Conservation (phyloP, 2,329 filamentous ascomycete genomes). For the Cytospora chrysosperma region DNA sequence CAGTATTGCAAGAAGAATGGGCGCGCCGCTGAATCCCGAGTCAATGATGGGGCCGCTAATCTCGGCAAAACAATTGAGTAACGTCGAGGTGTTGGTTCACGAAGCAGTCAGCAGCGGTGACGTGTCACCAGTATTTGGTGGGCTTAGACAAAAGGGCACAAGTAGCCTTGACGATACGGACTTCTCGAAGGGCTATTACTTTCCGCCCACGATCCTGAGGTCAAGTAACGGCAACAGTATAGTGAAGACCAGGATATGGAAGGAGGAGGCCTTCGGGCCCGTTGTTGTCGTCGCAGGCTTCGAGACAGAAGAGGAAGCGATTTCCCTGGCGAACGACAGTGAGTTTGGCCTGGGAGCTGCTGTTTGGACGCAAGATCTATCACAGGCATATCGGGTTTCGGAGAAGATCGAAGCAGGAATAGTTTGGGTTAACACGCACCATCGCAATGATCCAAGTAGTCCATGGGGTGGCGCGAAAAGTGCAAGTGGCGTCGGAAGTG, state of each 20-base stretch:
- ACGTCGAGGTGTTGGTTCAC: constrained; percentile 65
- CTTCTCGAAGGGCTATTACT: constrained; percentile 67
- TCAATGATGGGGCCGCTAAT: constrained; percentile 66
- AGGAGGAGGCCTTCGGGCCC: constrained; percentile 81
- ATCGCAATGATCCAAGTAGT: constrained; percentile 69
- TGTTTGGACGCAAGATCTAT: constrained; percentile 73
- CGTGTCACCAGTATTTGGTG: constrained; percentile 42
- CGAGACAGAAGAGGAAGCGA: constrained; percentile 68
- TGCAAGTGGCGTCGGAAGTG: constrained; percentile 66
- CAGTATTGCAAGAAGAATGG: constrained; percentile 54
- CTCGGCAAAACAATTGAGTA: constrained; percentile 60
- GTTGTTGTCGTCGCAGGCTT: constrained; percentile 76
- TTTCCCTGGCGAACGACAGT: constrained; percentile 69
- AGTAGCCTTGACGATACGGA: constrained; percentile 52
- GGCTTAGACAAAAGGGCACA: constrained; percentile 45
- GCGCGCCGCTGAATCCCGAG: constrained; percentile 52
- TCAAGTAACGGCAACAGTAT: constrained; percentile 55
- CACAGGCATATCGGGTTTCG: constrained; percentile 70
- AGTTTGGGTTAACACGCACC: constrained; percentile 60
- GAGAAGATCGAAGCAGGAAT: constrained; percentile 68
- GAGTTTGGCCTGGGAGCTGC: constrained; percentile 76
- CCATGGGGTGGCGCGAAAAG: constrained; percentile 66
- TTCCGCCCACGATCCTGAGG: constrained; percentile 71
- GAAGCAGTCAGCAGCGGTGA: constrained; percentile 58
- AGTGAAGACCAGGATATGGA: constrained; percentile 70